Base-by-base conservation (phyloP, 2,329 filamentous ascomycete genomes). In the Monascus ruber region DNA sequence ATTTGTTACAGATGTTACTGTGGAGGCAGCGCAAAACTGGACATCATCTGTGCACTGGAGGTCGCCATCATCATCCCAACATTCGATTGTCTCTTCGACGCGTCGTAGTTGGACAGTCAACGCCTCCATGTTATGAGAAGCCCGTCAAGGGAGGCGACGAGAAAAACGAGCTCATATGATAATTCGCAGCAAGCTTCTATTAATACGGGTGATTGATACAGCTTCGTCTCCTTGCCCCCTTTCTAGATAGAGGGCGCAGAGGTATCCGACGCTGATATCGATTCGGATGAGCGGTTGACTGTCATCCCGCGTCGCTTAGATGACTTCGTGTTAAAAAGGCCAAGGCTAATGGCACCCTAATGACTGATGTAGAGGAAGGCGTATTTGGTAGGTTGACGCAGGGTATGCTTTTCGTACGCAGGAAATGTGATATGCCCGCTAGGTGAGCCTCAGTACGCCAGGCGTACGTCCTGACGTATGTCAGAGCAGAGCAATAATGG, bases 61-160 rank as follows among this genome's bases (percentile, higher is more conserved):
- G 44, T 71, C 68, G 28, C 54, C 62, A 40, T 70, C 68, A 44
- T 70, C 66, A 45, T 70, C 68, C 68, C 68, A 71, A 42, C 63
- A 67, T 49, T 71, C 68, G 37, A 71, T 60, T 26, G 53, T 47
- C 17, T 63, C 56, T 9, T 53, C 54, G 38, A 51, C 50, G 26
- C 55, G 58, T 41, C 50, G 58, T 31, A 54, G 45, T 41, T 56
- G 59, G 29, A 58, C 48, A 4, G 52, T 55, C 41, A 59, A 51
- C 32, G 57, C 48, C 46, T 66, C 60, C 66, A 69, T 69, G 45
- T 26, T 55, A 34, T 36, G 17, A 40, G 31, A 34, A 25, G 31
- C 25, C 34, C 31, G 31, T 33, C 27, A 26, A 10, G 29, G 25
- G 27, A 25, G 31, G 34, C n/a, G 11, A 11, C 11, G 33, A 25